Evolutionary conservation across 106 monocot species (phyloP).

Genomic region (Dioscorea alata): DNA sequence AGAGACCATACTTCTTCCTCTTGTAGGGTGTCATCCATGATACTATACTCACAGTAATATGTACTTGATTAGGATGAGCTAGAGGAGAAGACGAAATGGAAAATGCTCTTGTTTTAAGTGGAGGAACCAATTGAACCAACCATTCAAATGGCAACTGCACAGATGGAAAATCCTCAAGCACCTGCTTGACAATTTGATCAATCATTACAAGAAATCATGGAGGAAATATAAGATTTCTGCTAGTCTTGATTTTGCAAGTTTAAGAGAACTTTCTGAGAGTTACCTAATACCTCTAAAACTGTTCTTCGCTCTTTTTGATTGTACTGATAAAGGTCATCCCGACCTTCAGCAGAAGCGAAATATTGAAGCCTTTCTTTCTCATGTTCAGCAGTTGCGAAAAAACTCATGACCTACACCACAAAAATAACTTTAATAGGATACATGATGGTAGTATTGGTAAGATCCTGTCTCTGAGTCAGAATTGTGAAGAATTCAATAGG

Average conservation of each 20-base stretch:
- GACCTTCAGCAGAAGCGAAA: conserved; percentile 93
- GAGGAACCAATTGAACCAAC: conserved; percentile 85
- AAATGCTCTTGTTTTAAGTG: conserved; percentile 82
- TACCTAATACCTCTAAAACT: conserved; percentile 61
- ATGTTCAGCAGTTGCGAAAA: conserved; percentile 74
- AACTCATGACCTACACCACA: conserved; percentile 75
- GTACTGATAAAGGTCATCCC: conserved; percentile 92
- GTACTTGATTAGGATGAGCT: conserved; percentile 70
- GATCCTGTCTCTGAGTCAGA: too few relatives aligned
- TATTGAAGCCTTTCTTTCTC: conserved; percentile 89
- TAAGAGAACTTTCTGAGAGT: neutral
- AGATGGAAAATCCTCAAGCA: conserved; percentile 89
- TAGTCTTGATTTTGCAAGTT: neutral
- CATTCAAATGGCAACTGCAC: conserved; percentile 94
- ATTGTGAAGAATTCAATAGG: too few relatives aligned
- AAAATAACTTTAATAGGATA: neutral
- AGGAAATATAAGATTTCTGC: neutral
- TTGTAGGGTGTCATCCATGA: conserved; percentile 76
- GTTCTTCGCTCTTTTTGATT: conserved; percentile 92
- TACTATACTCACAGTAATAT: conserved; percentile 82
- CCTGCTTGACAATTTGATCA: conserved; percentile 30
- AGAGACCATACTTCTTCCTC: conserved; percentile 65
- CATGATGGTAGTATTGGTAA: too few relatives aligned
- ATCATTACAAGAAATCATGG: neutral
- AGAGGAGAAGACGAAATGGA: conserved; percentile 93